Base-by-base conservation (phyloP, 1,139 yeast species). In the Hyphopichia fennica region DNA sequence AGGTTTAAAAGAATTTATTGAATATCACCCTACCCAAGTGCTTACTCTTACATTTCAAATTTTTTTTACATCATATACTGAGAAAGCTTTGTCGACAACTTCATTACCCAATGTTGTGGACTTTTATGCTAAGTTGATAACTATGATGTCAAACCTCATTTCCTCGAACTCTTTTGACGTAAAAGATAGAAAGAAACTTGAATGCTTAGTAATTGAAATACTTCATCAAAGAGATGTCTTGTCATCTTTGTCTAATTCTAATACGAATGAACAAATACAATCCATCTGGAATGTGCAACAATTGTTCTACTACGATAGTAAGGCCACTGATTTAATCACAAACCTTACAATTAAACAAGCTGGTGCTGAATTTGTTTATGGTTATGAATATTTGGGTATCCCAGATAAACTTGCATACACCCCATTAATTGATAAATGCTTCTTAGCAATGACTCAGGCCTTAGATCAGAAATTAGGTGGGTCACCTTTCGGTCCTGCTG, bases 401-500 rank as follows among this genome's bases (percentile, higher is more conserved):
- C 82, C 86, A 3, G 89, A 85, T 25, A 77, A 83, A 45, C 68
- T 91, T 30, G 96, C 93, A 0, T 76, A 81, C 42, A 91, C 98
- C 0, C 90, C 95, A 1, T 70, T 89, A 22, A 72, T 87, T 5
- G 81, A 81, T 41, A 69, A 75, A 14, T 81, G 90, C 46, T 88
- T 77, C 56, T 58, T 84, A 27, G 69, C 91, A 0, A 78, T 91
- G 82, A 73, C 87, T 0, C 87, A 84, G 48, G 95, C 97, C 0
- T 60, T 90, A 22, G 76, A 79, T 30, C 89, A 83, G 51, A 77
- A 77, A 34, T 67, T 82, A 13, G 98, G 98, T n/a, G 96, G 96
- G 0, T 85, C 96, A 1, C 88, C 96, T 1, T 83, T 85, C 63
- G 99, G 99, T 0, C 98, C 99, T 1, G 97, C 99, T 3, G 99